Evolutionary conservation across 805 yeast species (phyloP), one percentile per base, ranked within the genome.

Genomic region (Candida piceae): DNA sequence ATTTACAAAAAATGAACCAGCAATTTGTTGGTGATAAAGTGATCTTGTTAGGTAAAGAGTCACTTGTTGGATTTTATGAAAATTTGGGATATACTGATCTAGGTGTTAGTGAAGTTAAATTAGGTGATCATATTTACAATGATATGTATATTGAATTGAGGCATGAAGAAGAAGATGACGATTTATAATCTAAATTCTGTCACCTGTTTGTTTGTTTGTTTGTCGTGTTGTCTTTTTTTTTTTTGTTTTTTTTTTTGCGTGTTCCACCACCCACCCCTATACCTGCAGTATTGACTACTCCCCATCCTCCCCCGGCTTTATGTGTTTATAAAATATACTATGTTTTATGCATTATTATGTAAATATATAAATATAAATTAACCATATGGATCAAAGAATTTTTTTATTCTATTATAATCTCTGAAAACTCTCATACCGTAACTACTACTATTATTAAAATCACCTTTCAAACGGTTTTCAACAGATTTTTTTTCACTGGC

Each of bases 1-100:
- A 85, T 63, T 74, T 89, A 43, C 97, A 93, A 60, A 85, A 90
- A 55, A 66, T 90, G 60, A 76, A 86, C 33, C 87, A 87, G 57
- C 95, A 88, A 57, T 86, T 80, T 48, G 79, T 87, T 43, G 96
- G 93, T 31, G 84, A 79, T 49, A 73, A 77, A 51, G 78, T 90
- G 34, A 74, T 79, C 6, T 67, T 90, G 22, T 72, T 90, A 41
- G 84, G 88, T 21, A 87, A 84, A 52, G 72, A 76, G 32, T 66
- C 70, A 17, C 68, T 87, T 52, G 63, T 80, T 15, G 80, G 83
- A 16, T 89, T 89, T 60, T 90, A 90, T 64, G 80, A 78, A 51
- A 76, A 81, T 49, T 70, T 87, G 26, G 97, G 96, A 0, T 93
- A 90, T 61, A 64, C 68, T 41, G 78, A 80, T 49, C 65, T 67